phyloP scores from a whole-genome alignment of 1,284 basidiomycete species.

The Malassezia pachydermatis region DNA sequence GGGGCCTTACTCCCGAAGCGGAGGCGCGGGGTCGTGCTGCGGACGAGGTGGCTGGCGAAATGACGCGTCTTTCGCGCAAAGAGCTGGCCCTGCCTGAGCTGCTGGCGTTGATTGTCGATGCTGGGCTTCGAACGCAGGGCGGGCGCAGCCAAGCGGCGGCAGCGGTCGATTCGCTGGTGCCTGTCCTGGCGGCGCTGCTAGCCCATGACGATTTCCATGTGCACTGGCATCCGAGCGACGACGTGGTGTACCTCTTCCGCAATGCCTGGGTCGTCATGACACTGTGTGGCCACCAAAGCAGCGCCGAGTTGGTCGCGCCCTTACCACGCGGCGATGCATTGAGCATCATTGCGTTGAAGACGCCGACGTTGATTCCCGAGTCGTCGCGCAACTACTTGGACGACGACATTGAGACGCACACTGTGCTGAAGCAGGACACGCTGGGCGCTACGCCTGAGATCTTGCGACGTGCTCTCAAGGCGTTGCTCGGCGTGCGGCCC shows the following conservation, averaged over 20 bases:
- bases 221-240: constrained; percentile 55
- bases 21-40: constrained; percentile 5
- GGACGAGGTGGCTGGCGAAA: constrained; percentile 9
- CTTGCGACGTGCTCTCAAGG: constrained; percentile 40
- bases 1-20: constrained; percentile 20
- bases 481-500: constrained; percentile 59
- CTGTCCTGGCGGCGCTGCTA: constrained; percentile 83
- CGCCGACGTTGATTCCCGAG: constrained; percentile 74
- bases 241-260: constrained; percentile 72
- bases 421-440: constrained; percentile 59
- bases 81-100: constrained; percentile 67
- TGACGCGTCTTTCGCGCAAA: constrained; percentile 21
- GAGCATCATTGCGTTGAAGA: constrained; percentile 71
- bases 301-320: constrained; percentile 27
- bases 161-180: constrained; percentile 54
- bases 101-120: constrained; percentile 70
- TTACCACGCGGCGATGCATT: constrained; percentile 51
- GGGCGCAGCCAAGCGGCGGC: constrained; percentile 29
- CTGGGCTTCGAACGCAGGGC: constrained; percentile 22
- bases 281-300: constrained; percentile 54
- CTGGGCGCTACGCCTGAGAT: constrained; percentile 21
- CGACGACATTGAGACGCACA: constrained; percentile 85
- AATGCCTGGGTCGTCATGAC: constrained; percentile 90
- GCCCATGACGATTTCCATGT: constrained; percentile 64
- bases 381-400: constrained; percentile 72